Conservation (phyloP, 1,139 yeast genomes). For the Taphrina wiesneri region DNA sequence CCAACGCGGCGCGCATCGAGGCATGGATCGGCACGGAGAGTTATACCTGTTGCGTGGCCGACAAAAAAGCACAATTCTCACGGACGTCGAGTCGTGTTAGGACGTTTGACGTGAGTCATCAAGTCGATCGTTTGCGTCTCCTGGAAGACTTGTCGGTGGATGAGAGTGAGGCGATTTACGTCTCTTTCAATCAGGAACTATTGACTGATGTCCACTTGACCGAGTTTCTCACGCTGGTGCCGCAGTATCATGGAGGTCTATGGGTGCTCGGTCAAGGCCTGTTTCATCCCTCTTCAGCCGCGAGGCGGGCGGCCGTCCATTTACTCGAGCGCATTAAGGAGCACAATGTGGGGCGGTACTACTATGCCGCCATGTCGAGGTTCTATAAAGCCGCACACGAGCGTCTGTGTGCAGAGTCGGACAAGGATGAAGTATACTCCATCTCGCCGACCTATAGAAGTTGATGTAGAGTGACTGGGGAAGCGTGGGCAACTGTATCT, state of each 20-base stretch:
- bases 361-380: not conserved
- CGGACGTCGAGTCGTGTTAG: constrained; percentile 42
- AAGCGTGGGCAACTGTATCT: no score
- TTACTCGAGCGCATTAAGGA: constrained; percentile 44
- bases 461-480: no score
- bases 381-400: constrained; percentile 9
- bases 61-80: constrained; percentile 1
- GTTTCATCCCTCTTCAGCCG: constrained; percentile 44
- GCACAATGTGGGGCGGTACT: constrained; percentile 42
- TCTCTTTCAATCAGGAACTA: constrained; percentile 39
- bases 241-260: constrained; percentile 39
- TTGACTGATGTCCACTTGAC: constrained; percentile 44
- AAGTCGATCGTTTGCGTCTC: constrained; percentile 44
- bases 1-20: constrained; percentile 44
- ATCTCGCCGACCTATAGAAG: not conserved
- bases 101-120: constrained; percentile 45
- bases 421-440: not conserved
- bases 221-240: constrained; percentile 43
- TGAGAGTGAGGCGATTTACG: constrained; percentile 42
- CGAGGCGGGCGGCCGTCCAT: constrained; percentile 43
- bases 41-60: constrained; percentile 38
- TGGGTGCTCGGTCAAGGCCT: constrained; percentile 46
- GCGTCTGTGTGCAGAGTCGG: constrained; percentile 4
- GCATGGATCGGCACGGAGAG: constrained; percentile 46
- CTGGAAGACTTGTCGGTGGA: constrained; percentile 42